These are phyloP conservation scores for Eruca vesicaria DNA, from an alignment of 441 rosid genomes.

Conservation along the genomic window DNA sequence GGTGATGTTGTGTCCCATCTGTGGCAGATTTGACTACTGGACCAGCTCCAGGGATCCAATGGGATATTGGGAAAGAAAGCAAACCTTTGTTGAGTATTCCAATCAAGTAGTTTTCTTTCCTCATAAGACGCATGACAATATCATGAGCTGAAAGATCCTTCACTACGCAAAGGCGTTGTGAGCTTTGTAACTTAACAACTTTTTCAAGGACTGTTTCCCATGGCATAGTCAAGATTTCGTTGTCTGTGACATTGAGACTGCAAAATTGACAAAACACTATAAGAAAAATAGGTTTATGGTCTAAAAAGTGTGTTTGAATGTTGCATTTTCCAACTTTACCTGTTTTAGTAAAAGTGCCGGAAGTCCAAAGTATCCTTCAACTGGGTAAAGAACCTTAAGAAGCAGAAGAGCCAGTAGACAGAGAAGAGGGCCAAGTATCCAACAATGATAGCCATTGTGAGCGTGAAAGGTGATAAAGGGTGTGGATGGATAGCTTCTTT, in stretches of 20 bases:
- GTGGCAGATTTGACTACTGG: constrained; percentile 61
- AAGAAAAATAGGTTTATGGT: no score
- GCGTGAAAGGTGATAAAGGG: constrained; percentile 85
- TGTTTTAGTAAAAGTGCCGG: constrained; percentile 80
- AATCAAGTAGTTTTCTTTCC: constrained; percentile 97
- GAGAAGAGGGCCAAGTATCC: constrained; percentile 91
- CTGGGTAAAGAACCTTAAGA: constrained; percentile 88
- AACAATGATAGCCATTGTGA: constrained; percentile 80
- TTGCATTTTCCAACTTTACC: constrained; percentile 51
- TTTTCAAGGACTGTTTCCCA: constrained; percentile 95
- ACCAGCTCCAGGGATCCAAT: constrained; percentile 97
- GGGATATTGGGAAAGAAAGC: constrained; percentile 81
- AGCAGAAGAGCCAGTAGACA: constrained; percentile 87
- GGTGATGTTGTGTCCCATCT: constrained; percentile 52
- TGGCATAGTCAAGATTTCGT: constrained; percentile 90
- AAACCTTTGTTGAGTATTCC: constrained; percentile 98
- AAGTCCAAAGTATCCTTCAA: constrained; percentile 76
- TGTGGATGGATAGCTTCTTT: constrained; percentile 90
- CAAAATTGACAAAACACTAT: constrained; percentile 39
- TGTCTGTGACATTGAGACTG: constrained; percentile 94
- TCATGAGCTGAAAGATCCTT: constrained; percentile 98
- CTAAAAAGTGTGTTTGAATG: no score
- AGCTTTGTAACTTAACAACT: constrained; percentile 80
- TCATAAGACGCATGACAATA: constrained; percentile 90
- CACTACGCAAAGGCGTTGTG: constrained; percentile 85